Conservation (phyloP, 257 asterid species). For the Solanum dulcamara region DNA sequence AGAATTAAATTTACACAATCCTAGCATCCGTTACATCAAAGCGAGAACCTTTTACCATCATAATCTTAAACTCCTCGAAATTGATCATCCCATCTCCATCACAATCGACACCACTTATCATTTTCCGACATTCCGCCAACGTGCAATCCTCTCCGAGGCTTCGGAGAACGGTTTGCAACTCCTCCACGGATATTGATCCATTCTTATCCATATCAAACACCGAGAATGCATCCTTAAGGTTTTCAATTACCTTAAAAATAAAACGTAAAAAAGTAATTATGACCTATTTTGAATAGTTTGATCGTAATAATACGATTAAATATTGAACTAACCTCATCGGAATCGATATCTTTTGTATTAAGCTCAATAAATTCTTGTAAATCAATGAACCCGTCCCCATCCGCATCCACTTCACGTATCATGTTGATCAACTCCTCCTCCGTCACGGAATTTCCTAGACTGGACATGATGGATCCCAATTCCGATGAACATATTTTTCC, state of each 20-base stretch:
- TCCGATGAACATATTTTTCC: conserved; percentile 63
- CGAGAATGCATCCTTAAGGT: conserved; percentile 55
- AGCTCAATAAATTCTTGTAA: conserved; percentile 62
- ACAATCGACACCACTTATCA: conserved; percentile 71
- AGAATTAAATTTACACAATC: neutral
- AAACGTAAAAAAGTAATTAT: neutral
- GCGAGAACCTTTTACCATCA: conserved; percentile 66
- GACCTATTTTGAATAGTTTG: neutral
- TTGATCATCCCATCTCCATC: conserved; percentile 68
- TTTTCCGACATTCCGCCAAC: conserved; percentile 57
- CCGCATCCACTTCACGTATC: conserved; percentile 75
- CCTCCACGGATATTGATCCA: conserved; percentile 61
- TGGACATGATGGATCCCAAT: conserved; percentile 58
- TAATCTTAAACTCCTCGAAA: conserved; percentile 79
- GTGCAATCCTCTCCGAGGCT: conserved; percentile 80
- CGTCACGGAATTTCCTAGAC: conserved; percentile 47
- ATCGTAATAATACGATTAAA: neutral
- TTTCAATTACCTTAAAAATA: conserved; percentile 19
- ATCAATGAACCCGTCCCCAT: conserved; percentile 81
- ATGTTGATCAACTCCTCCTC: conserved; percentile 46
- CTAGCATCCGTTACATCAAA: conserved; percentile 6
- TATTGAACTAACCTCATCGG: conserved; percentile 41
- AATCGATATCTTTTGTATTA: conserved; percentile 49
- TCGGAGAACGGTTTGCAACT: conserved; percentile 50
- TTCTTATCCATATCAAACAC: conserved; percentile 66